A percentile compares a stretch with the other conserved stretches of the same genome.
These are phyloP conservation scores for Penicillium salamii DNA, from an alignment of 495 filamentous ascomycete genomes.

Conservation along the genomic window DNA sequence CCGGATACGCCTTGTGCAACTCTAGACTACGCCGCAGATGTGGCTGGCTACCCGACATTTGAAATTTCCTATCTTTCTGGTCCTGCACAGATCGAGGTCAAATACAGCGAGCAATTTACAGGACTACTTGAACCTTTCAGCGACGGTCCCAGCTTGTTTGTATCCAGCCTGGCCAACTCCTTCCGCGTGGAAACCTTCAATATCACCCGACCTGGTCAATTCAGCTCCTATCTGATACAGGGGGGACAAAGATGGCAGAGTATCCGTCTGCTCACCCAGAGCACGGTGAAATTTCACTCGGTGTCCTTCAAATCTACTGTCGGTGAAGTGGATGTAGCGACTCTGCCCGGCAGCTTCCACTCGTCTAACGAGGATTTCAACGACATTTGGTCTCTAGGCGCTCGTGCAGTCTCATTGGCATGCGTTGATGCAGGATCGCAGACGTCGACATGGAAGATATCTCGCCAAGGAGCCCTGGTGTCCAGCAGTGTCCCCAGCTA, in stretches of 20 bases:
- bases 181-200: slow-evolving; percentile 11
- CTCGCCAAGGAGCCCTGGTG: background rate
- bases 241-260: slow-evolving; percentile 10
- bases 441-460: background rate
- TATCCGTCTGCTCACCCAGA: background rate
- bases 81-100: slow-evolving; percentile 9
- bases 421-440: slow-evolving; percentile 1
- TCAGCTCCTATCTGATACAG: background rate
- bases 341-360: background rate
- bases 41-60: slow-evolving; percentile 6
- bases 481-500: background rate
- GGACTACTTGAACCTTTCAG: background rate
- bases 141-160: slow-evolving; percentile 7
- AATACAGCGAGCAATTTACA: slow-evolving; percentile 9
- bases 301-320: background rate
- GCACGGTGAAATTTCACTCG: background rate
- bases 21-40: slow-evolving; percentile 9
- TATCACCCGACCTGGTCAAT: background rate
- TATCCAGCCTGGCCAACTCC: slow-evolving; percentile 1
- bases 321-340: too few species aligned
- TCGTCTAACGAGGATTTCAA: background rate
- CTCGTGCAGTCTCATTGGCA: slow-evolving; percentile 1
- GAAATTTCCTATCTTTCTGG: background rate
- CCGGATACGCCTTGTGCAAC: slow-evolving; percentile 1
- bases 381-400: background rate